Conservation (phyloP, 306 rosid genomes). For the Malus sylvestris region DNA sequence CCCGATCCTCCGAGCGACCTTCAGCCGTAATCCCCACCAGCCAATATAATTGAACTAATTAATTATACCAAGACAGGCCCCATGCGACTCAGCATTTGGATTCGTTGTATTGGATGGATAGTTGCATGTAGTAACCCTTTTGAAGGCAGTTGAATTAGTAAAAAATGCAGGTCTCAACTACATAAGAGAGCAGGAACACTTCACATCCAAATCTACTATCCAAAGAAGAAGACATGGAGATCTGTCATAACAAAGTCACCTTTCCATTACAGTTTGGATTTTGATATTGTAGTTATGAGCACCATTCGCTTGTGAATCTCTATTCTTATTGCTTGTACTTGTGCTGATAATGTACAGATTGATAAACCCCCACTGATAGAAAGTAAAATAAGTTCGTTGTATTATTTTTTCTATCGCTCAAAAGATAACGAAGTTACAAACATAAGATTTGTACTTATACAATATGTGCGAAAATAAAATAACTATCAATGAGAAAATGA, state of each 20-base stretch:
- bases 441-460: no score
- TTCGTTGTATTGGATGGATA: conserved; percentile 54
- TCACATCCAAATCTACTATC: conserved; percentile 68
- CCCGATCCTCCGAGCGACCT: no score
- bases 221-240: conserved; percentile 73
- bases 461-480: no score
- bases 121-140: conserved; percentile 48
- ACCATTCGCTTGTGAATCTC: conserved; percentile 47
- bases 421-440: no score
- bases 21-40: no score
- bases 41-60: no score
- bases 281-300: conserved; percentile 53
- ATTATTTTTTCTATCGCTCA: no score
- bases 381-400: no score
- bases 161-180: conserved; percentile 41
- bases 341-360: conserved; percentile 15
- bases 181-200: conserved; percentile 36
- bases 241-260: conserved; percentile 53
- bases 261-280: conserved; percentile 44
- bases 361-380: background rate
- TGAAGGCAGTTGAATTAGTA: conserved; percentile 22
- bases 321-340: conserved; percentile 9
- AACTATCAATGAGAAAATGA: no score
- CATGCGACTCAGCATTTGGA: conserved; percentile 40
- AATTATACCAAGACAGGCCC: conserved; percentile 49